Base-by-base conservation (phyloP, 73 alveolate species). In the Loxodes magnus region DNA sequence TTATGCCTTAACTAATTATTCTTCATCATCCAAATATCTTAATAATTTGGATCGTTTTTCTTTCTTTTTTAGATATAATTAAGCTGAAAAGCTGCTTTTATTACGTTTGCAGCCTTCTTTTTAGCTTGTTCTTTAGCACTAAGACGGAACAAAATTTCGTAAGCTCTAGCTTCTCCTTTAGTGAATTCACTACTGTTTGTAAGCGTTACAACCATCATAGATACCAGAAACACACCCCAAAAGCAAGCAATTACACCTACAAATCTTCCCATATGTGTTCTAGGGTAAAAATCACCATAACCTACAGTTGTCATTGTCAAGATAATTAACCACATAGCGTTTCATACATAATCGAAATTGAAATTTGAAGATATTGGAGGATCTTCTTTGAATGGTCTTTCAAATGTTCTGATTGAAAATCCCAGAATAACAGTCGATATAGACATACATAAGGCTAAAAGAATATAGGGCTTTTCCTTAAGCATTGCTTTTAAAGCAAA, bases 261-360 rank as follows among this genome's bases (percentile, higher is more conserved):
- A 4, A 82, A 30, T 64, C 99, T 71, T 52, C 99, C 99, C 35
- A 88, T 56, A 49, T 79, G 85, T 20, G 99, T 92, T 29, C 84
- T 69, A 12, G 99, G 94, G 58, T 70, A 88, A 60, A 63, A 84
- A 74, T 92, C 99, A 21, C 99, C 99, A 77, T 79, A 92, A 44
- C 99, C 99, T 15, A 92, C 90, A 20, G 96, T 77, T 53, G 93
- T 80, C 74, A 86, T 79, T 22, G 97, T 93, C 16, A 92, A 82
- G 4, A 94, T 82, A 26, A 80, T 81, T 43, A 60, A 62, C 99
- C 99, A 93, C 57, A 90, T 61, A 0, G 94, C 81, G 65, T 89
- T 93, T 16, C 83, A 61, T 10, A 74, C 39, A 48, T 67, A 46
- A 46, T 46, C 34, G 27, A 25, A 46, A 24, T 46, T 46, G n/a